Evolutionary conservation across 305 asterid genomes (phyloP).

Genomic region (Fraxinus sp.): DNA sequence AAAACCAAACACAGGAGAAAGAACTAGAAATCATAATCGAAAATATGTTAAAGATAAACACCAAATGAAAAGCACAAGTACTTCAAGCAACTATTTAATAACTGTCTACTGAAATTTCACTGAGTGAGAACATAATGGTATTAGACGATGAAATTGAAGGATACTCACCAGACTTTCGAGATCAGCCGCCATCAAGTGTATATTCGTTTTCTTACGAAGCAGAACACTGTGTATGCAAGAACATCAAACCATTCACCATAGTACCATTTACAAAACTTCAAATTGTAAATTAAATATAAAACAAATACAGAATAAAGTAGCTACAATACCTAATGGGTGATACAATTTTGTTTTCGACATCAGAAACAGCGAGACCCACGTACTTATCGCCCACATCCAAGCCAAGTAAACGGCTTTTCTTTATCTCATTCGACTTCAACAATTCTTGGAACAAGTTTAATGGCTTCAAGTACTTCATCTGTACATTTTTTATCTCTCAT

Average conservation of each 20-base stretch:
- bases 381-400: slow-evolving; percentile 87
- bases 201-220: slow-evolving; percentile 56
- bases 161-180: slow-evolving; percentile 59
- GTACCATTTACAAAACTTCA: background rate
- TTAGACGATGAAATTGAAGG: background rate
- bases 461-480: slow-evolving; percentile 80
- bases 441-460: slow-evolving; percentile 51
- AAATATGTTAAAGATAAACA: background rate
- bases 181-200: slow-evolving; percentile 62
- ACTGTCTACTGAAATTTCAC: background rate
- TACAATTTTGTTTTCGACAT: slow-evolving; percentile 55
- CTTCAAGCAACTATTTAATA: background rate
- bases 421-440: slow-evolving; percentile 43
- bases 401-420: slow-evolving; percentile 66
- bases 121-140: background rate
- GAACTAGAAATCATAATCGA: background rate
- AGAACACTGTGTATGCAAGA: slow-evolving; percentile 61
- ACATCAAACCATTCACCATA: slow-evolving; percentile 15
- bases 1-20: background rate
- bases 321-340: slow-evolving; percentile 63
- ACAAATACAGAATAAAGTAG: slow-evolving; percentile 16
- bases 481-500: slow-evolving; percentile 20
- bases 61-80: background rate
- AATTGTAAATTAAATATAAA: background rate
- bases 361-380: slow-evolving; percentile 84